Conservation (phyloP, 257 asterid genomes). For the Hygrophila difformis region DNA sequence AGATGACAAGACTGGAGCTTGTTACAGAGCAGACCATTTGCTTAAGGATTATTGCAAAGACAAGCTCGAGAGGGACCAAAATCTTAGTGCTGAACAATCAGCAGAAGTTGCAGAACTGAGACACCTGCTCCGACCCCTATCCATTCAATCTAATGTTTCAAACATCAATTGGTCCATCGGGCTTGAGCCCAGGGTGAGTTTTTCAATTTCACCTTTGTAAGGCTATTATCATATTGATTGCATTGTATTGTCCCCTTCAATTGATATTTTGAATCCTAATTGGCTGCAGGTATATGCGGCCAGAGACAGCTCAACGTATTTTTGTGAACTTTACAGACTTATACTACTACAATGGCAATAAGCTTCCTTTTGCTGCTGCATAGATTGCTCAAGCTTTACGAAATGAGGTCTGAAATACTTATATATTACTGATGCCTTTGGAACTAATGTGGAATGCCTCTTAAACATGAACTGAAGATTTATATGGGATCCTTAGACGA, state of each 20-base stretch:
- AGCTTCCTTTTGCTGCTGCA: conserved; percentile 49
- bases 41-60: background rate
- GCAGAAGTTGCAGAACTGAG: conserved; percentile 29
- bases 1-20: conserved; percentile 7
- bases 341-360: conserved; percentile 23
- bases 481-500: no score
- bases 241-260: no score
- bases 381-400: conserved; percentile 5
- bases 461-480: no score
- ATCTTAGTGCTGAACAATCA: conserved; percentile 21
- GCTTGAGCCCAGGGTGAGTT: conserved; percentile 31
- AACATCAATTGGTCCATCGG: background rate
- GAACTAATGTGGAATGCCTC: no score
- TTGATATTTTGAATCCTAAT: background rate
- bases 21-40: background rate
- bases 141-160: background rate
- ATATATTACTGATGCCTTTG: no score
- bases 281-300: background rate
- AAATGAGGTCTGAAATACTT: background rate
- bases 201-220: no score
- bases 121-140: conserved; percentile 8
- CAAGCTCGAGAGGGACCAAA: conserved; percentile 28
- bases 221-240: no score
- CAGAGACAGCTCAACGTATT: background rate
- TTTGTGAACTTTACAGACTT: background rate